Evolutionary conservation across 176 grass and related monocot genomes (phyloP), one percentile per base, ranked within the genome.

Genomic region (Chloris gayana): DNA sequence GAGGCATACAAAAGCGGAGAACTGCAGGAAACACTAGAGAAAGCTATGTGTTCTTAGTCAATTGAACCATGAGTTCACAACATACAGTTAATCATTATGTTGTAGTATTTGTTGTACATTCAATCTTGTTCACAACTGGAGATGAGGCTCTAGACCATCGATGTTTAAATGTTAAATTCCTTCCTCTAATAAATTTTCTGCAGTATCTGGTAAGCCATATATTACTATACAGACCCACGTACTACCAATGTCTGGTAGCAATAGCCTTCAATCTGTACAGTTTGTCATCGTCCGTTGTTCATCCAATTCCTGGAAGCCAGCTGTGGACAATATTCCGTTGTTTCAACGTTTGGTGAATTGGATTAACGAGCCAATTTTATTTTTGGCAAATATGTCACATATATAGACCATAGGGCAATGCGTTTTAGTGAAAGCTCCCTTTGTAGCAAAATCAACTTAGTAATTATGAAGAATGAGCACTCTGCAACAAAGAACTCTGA

Each of bases 1-100:
- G 93, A 92, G 9, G 93, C 93, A 78, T 95, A 95, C 65, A 95
- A 88, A 82, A 95, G 78, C 1, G 93, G 93, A 2, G 89, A 95
- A 62, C 80, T 95, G 27, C 89, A 90, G 84, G 89, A 95, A 82
- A 67, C 88, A 22, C 67, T 95, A 0, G 93, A 95, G 78, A 92
- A 92, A 70, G 78, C 93, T 19, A 80, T 86, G 75, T 87, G 79
- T 32, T 92, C 93, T 50, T 89, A 88, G 13, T 62, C 57, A 0
- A 6, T 21, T 24, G 46, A 71, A n/a, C 8, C 0, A 29, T 6
- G 33, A 45, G 19, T 41, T 1, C 0, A 21, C 12, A 19, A 27
- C 46, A 82, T 60, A 33, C 31, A 29, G 21, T 29, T 41, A 25
- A 65, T 57, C 0, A 53, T 54, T 44, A 54, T 54, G 74, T 1